Base-by-base conservation (phyloP, 805 yeast species). In the Ogataea glucozyma region DNA sequence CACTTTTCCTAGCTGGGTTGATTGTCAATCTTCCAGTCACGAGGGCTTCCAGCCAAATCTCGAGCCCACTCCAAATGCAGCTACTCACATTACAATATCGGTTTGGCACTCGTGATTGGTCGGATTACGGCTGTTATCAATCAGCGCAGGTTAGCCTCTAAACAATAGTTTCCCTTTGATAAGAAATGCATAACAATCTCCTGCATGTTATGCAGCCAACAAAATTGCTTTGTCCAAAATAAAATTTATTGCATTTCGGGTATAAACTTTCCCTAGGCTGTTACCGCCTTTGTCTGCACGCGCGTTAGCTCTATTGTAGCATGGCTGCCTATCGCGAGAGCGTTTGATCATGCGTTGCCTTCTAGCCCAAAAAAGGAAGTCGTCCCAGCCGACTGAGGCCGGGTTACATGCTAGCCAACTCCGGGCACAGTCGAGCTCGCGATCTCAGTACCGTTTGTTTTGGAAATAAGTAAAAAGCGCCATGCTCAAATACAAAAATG, bases 41-140 rank as follows among this genome's bases (percentile, higher is more conserved):
- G 4, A 6, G 4, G 12, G n/a, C 14, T n/a, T 11, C 38, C n/a
- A 14, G 10, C 14, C 21, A 33, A 40, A 39, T 34, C 43, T 39
- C 30, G 20, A 26, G 45, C 42, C 41, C 29, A 27, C 30, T 38
- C 41, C 41, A 13, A 22, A 38, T 29, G 29, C 27, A 38, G 41
- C 17, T 14, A 18, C 31, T 6, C 13, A 17, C 7, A 6, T 19
- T n/a, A 16, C 23, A 6, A 13, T 16, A 10, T 6, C 12, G 23
- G n/a, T n/a, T 27, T 27, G 16, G 16, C 8, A 18, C 16, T 13
- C 19, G 11, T 45, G 48, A 45, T 45, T 45, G 49, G 49, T 27
- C 38, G 26, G 38, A 19, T 24, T 30, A 14, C 18, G 10, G n/a
- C 18, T 19, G 45, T 38, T 45, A 45, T 45, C 49, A 38, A 17